These are phyloP conservation scores for Penicillium sclerotigenum DNA, from an alignment of 2,329 filamentous ascomycete species.

Conservation along the genomic window DNA sequence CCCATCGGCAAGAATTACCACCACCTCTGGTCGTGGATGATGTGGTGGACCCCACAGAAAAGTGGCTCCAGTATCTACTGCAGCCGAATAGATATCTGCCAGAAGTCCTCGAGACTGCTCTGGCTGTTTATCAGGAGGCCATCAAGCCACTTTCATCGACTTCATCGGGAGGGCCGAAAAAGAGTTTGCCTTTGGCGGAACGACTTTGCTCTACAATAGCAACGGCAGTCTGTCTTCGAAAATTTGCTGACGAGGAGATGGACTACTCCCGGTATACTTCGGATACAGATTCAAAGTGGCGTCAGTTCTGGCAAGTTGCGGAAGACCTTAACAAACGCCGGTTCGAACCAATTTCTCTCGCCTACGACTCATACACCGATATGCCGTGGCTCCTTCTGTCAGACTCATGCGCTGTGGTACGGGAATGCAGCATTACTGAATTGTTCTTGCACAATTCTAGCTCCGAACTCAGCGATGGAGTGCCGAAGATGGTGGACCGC, in stretches of 20 bases:
- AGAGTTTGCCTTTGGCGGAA: slow-evolving; percentile 64
- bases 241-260: slow-evolving; percentile 60
- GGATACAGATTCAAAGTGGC: slow-evolving; percentile 80
- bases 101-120: slow-evolving; percentile 76
- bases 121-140: slow-evolving; percentile 74
- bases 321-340: slow-evolving; percentile 82
- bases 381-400: slow-evolving; percentile 82
- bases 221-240: slow-evolving; percentile 64
- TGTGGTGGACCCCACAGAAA: slow-evolving; percentile 69
- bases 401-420: slow-evolving; percentile 74
- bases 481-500: slow-evolving; percentile 39
- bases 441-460: slow-evolving; percentile 66
- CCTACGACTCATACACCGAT: slow-evolving; percentile 66
- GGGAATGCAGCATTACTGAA: slow-evolving; percentile 77
- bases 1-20: slow-evolving; percentile 50
- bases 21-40: slow-evolving; percentile 62
- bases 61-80: slow-evolving; percentile 82
- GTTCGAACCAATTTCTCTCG: slow-evolving; percentile 75
- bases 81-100: slow-evolving; percentile 77
- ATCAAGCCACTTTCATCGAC: slow-evolving; percentile 41
- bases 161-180: slow-evolving; percentile 42
- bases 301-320: slow-evolving; percentile 80
- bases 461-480: slow-evolving; percentile 35
- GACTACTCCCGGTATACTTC: slow-evolving; percentile 73
- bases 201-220: slow-evolving; percentile 71